Base-by-base conservation (phyloP, 2,329 filamentous ascomycete genomes). In the Cadophora sp. region DNA sequence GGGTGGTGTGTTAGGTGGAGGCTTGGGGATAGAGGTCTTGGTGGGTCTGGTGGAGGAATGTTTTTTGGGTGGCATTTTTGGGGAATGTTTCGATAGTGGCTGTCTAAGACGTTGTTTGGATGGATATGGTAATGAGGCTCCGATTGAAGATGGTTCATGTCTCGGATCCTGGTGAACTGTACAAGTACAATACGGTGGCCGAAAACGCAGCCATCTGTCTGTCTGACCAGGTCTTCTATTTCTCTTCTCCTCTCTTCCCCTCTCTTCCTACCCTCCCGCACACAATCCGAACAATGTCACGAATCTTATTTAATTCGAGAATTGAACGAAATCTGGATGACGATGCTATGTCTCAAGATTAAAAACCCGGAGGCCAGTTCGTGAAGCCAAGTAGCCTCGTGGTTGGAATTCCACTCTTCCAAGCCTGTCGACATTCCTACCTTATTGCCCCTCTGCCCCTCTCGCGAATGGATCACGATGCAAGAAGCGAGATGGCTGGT, bases 1-100 rank as follows among this genome's bases (percentile, higher is more conserved):
- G 40, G 86, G 86, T 24, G 78, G 67, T 62, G 76, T 43, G 14
- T 48, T 53, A 14, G 69, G 50, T 60, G 55, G 46, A 8, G 59
- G 65, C 3, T 64, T 29, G 34, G 69, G 24, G 48, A n/a, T n/a
- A n/a, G n/a, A n/a, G n/a, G 69, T 11, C 40, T 58, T 59, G 55
- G 51, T 19, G 59, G 64, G 2, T 62, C 71, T 74, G 48, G 68
- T 22, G 22, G 62, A 72, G 68, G 71, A 68, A 71, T 72, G 65
- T 46, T 72, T 71, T 51, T 73, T 73, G 67, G 71, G 71, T 6
- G 68, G 62, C 73, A 72, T 74, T 53, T 3, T 40, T 22, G 61
- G 31, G 11, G 48, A 34, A 37, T 48, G 31, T 50, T 29, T 62
- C 26, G 12, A 6, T 8, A 12, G n/a, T 43, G 34, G 24, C n/a